phyloP scores from a whole-genome alignment of 2,329 filamentous ascomycete species.

The Colletotrichum lindemuthianum region DNA sequence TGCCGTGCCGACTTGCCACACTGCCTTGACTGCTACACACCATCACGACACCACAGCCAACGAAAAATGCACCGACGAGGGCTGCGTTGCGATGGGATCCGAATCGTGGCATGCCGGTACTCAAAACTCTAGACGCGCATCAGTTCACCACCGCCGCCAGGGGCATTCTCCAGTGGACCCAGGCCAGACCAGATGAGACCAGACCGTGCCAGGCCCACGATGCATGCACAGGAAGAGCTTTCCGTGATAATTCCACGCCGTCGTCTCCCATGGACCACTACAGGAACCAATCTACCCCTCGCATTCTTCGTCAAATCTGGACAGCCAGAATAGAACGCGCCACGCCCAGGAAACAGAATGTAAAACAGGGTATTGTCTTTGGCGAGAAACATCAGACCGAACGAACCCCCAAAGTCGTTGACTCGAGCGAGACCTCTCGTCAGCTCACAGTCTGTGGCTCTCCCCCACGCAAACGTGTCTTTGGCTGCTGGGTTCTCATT shows the following conservation, averaged over 20 bases:
- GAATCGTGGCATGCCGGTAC: constrained; percentile 24
- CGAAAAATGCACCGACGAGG: no score
- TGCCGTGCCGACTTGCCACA: constrained; percentile 2
- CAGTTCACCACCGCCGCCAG: constrained; percentile 9
- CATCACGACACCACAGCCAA: background rate
- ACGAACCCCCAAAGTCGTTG: no score
- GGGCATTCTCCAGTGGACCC: background rate
- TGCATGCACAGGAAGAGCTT: background rate
- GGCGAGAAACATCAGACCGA: no score
- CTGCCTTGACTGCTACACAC: background rate
- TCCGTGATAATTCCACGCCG: constrained; percentile 14
- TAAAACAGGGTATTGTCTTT: no score
- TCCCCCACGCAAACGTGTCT: background rate
- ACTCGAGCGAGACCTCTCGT: no score
- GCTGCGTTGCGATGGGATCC: background rate
- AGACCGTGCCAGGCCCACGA: background rate
- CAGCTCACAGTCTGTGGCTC: background rate
- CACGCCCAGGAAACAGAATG: no score
- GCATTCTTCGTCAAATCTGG: constrained; percentile 11
- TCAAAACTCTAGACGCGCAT: constrained; percentile 27
- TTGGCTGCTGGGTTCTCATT: background rate
- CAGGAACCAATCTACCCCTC: constrained; percentile 1
- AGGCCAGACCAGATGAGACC: background rate
- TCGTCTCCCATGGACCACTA: background rate
- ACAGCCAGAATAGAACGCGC: background rate